Percentiles rank a stretch among this genome's conserved stretches.
Conservation (phyloP, 129 eudicot species). For the Erigeron canadensis region DNA sequence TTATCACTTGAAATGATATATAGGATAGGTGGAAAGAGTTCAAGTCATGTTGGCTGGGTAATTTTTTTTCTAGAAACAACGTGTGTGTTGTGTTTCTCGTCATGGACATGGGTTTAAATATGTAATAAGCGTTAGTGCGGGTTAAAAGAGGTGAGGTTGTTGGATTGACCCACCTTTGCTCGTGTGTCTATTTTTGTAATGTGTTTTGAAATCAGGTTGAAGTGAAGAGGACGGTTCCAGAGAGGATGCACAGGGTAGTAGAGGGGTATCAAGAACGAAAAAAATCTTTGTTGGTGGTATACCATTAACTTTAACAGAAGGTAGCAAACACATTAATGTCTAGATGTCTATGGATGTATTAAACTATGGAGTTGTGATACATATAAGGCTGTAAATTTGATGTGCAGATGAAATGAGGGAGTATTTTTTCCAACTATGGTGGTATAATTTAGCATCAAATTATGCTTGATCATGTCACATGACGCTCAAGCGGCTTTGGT, state of each 20-base stretch:
- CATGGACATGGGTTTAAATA: too few relatives aligned
- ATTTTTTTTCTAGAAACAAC: too few relatives aligned
- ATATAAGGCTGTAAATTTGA: background rate
- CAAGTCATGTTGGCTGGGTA: too few relatives aligned
- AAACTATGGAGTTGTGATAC: conserved; percentile 5
- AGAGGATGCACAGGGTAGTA: conserved; percentile 62
- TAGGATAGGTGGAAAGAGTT: too few relatives aligned
- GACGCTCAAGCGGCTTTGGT: conserved; percentile 88
- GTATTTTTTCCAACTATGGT: conserved; percentile 79
- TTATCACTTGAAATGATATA: too few relatives aligned
- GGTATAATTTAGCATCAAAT: conserved; percentile 74
- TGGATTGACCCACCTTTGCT: too few relatives aligned
- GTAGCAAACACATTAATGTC: conserved; percentile 28
- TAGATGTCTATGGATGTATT: background rate
- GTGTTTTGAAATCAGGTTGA: too few relatives aligned
- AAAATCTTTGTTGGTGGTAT: conserved; percentile 91
- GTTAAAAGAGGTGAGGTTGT: too few relatives aligned
- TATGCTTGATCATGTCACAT: conserved; percentile 78
- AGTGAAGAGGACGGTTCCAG: conserved; percentile 47
- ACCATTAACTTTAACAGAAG: conserved; percentile 71
- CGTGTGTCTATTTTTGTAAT: too few relatives aligned
- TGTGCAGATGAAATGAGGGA: conserved; percentile 71
- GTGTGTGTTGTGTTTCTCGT: too few relatives aligned
- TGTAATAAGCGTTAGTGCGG: too few relatives aligned
- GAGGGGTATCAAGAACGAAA: conserved; percentile 69